Conservation (phyloP, 2,329 filamentous ascomycete species). For the Grosmannia serpens region DNA sequence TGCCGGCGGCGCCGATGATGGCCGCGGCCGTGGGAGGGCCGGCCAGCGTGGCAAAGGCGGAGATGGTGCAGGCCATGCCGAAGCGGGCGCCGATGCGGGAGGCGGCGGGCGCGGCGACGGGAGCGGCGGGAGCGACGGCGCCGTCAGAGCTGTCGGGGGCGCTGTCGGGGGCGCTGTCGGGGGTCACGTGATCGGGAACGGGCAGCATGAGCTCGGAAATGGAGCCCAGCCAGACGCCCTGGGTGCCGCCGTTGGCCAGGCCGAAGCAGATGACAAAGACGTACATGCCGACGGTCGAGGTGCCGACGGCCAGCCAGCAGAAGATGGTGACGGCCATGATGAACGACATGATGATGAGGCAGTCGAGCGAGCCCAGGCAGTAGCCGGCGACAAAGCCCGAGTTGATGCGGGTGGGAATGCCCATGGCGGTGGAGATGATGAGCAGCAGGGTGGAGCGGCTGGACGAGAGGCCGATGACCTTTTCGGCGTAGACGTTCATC, state of each 20-base stretch:
- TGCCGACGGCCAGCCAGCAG: constrained; percentile 40
- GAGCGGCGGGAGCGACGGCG: neutral
- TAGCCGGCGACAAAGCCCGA: constrained; percentile 41
- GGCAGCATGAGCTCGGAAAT: constrained; percentile 26
- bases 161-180: neutral
- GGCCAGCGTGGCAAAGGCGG: constrained; percentile 28
- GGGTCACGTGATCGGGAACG: neutral
- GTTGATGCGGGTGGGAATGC: constrained; percentile 41
- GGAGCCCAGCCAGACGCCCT: constrained; percentile 22
- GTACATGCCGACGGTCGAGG: constrained; percentile 25
- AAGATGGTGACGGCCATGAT: constrained; percentile 24
- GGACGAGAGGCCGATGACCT: constrained; percentile 32
- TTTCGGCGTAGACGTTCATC: constrained; percentile 20
- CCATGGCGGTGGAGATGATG: constrained; percentile 44
- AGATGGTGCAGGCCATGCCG: constrained; percentile 30
- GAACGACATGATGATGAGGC: constrained; percentile 30
- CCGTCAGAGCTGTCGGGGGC: neutral
- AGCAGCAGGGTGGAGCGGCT: constrained; percentile 41
- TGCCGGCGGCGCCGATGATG: constrained; percentile 7
- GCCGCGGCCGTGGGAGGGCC: constrained; percentile 23
- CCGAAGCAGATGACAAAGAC: constrained; percentile 32
- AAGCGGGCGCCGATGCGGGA: constrained; percentile 29
- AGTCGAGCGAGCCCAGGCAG: constrained; percentile 41
- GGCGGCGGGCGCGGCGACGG: no score
- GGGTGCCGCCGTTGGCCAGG: constrained; percentile 28